Base-by-base conservation (phyloP, 352 stramenopile species). In the Phytophthora citricola region DNA sequence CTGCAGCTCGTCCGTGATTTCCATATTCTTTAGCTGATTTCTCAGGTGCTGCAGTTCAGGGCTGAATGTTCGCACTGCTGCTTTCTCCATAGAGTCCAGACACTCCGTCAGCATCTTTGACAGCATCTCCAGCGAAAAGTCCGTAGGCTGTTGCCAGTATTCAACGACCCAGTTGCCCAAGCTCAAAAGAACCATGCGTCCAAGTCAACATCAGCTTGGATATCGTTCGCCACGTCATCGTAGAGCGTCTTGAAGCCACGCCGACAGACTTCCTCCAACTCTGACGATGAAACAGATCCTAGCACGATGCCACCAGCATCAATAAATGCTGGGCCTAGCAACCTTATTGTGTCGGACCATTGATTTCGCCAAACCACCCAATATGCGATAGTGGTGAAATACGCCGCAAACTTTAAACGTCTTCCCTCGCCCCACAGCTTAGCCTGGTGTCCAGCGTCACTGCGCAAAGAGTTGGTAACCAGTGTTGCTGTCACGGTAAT, bases 141-240 rank as follows among this genome's bases (percentile, higher is more conserved):
- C 73, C 3, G 84, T 91, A 17, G 82, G 86, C 26, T 92, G 84
- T 50, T 93, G 86, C 86, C 84, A 94, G 58, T 92, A 94, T 58
- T 93, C 81, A 32, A 92, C 74, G 10, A 86, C 54, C 84, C 86
- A 94, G 36, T 86, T 87, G 29, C 66, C 73, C 12, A 94, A 59
- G 10, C 81, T 77, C 49, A 94, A 58, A 94, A 69, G 58, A 94
- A 94, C 71, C 74, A 85, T 27, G 73, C 66, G 64, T 94, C 85
- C 11, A 94, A 59, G 44, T 90, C 81, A 40, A 90, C 77, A 50
- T 90, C 76, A 22, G 82, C 54, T 55, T 87, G 78, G 20, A 92
- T 85, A 48, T 88, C 71, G 43, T 69, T 62, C 11, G 59, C 58
- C 39, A 88, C 69, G 47, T 90, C 75, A 24, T 59, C 61, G 56